A percentile compares a stretch with the other conserved stretches of the same genome.
Conservation (phyloP, 129 eudicot genomes). For the Erigeron canadensis region DNA sequence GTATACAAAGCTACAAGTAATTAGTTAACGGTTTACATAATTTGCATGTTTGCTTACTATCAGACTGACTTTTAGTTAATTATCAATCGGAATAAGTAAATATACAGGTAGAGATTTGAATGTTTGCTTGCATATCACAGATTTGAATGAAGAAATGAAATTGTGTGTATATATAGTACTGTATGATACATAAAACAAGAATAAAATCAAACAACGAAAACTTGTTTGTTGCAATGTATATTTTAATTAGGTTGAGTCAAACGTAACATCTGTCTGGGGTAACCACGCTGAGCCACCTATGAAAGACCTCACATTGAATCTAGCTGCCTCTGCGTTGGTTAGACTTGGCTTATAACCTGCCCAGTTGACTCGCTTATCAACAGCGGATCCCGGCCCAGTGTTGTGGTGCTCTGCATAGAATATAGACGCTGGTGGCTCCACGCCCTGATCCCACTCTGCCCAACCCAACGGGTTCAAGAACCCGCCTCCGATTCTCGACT, state of each 20-base stretch:
- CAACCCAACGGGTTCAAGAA: slow-evolving; percentile 59
- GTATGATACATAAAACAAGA: too few species aligned
- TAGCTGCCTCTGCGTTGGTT: slow-evolving; percentile 44
- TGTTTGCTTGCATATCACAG: too few species aligned
- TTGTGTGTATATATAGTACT: too few species aligned
- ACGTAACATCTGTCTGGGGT: slow-evolving; percentile 41
- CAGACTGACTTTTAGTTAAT: too few species aligned
- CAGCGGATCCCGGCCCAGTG: slow-evolving; percentile 49
- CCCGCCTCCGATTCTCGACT: slow-evolving; percentile 42
- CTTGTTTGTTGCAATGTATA: too few species aligned
- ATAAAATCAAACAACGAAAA: too few species aligned
- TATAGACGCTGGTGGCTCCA: slow-evolving; percentile 57
- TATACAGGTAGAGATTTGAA: too few species aligned
- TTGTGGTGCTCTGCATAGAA: slow-evolving; percentile 61
- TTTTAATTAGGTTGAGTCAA: slow-evolving; percentile 29
- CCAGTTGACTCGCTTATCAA: slow-evolving; percentile 56
- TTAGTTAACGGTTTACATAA: too few species aligned
- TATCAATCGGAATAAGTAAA: too few species aligned
- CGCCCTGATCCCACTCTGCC: slow-evolving; percentile 49
- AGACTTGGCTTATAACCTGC: slow-evolving; percentile 49
- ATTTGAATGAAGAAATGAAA: too few species aligned
- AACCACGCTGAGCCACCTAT: slow-evolving; percentile 52
- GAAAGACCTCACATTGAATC: slow-evolving; percentile 49
- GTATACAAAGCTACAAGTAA: too few species aligned
- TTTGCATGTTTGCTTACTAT: too few species aligned